phyloP scores from a whole-genome alignment of 2,329 filamentous ascomycete genomes.

The Aspergillus sp. region DNA sequence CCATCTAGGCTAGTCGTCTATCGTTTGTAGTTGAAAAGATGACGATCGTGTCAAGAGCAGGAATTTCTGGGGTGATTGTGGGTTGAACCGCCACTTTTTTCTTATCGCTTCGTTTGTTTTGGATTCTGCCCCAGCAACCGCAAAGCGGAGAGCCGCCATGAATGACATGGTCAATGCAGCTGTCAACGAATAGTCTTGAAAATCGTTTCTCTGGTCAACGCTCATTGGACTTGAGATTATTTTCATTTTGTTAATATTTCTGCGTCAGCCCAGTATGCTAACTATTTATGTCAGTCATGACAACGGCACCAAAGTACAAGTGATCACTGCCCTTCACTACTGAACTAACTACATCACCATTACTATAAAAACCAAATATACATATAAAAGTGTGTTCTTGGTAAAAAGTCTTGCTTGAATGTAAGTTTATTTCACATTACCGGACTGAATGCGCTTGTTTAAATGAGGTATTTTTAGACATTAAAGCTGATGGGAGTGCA shows the following conservation, averaged over 20 bases:
- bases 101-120: conserved; percentile 15
- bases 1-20: not conserved
- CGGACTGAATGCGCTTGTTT: not conserved
- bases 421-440: too few relatives aligned
- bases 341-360: not conserved
- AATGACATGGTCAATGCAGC: not conserved
- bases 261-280: not conserved
- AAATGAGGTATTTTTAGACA: not conserved
- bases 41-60: not conserved
- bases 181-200: not conserved
- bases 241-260: not conserved
- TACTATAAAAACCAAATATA: too few relatives aligned
- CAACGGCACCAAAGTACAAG: not conserved
- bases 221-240: not conserved
- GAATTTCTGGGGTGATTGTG: not conserved
- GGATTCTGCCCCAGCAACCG: conserved; percentile 14
- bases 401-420: not conserved
- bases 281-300: not conserved
- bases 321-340: not conserved
- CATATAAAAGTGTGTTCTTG: too few relatives aligned
- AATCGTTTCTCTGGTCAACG: too few relatives aligned
- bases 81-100: conserved; percentile 8
- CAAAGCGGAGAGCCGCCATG: not conserved
- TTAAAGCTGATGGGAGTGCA: not conserved
- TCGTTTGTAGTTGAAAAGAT: not conserved